Evolutionary conservation across 805 yeast genomes (phyloP).

Genomic region (Schwanniomyces vanrijiae): DNA sequence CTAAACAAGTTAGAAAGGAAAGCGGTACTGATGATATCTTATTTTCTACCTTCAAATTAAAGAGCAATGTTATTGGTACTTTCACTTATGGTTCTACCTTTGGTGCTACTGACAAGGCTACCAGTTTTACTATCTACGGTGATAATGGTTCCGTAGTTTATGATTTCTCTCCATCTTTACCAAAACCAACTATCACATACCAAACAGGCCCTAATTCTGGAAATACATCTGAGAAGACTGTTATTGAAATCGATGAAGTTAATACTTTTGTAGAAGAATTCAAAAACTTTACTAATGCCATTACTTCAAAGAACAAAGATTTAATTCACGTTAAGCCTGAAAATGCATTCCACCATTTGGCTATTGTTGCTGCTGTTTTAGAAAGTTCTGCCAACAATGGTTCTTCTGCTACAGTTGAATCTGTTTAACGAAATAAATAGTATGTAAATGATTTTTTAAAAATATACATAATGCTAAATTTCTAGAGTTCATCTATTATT

Average conservation of each 20-base stretch:
- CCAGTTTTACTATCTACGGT: conserved; percentile 73
- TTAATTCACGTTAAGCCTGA: conserved; percentile 63
- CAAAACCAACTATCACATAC: conserved; percentile 39
- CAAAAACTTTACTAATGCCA: conserved; percentile 55
- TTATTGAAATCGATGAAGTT: conserved; percentile 44
- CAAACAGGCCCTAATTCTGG: conserved; percentile 30
- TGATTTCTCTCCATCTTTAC: conserved; percentile 56
- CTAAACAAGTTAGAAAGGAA: conserved; percentile 71
- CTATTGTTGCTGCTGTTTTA: conserved; percentile 82
- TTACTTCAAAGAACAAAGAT: conserved; percentile 58
- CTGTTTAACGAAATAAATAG: conserved; percentile 9
- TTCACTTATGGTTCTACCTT: conserved; percentile 86
- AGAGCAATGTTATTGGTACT: conserved; percentile 71
- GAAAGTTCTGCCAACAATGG: conserved; percentile 63
- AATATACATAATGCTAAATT: neutral
- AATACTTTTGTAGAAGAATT: conserved; percentile 48
- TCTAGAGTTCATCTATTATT: conserved; percentile 12
- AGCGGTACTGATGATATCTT: conserved; percentile 84
- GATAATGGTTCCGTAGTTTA: conserved; percentile 70
- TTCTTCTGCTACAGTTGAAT: conserved; percentile 47
- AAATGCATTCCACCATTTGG: conserved; percentile 88
- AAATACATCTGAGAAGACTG: conserved; percentile 52
- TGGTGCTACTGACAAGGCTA: conserved; percentile 75
- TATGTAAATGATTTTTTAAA: neutral
- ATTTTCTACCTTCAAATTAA: conserved; percentile 64